Conservation (phyloP, 305 asterid species). For the Rubia balearica region DNA sequence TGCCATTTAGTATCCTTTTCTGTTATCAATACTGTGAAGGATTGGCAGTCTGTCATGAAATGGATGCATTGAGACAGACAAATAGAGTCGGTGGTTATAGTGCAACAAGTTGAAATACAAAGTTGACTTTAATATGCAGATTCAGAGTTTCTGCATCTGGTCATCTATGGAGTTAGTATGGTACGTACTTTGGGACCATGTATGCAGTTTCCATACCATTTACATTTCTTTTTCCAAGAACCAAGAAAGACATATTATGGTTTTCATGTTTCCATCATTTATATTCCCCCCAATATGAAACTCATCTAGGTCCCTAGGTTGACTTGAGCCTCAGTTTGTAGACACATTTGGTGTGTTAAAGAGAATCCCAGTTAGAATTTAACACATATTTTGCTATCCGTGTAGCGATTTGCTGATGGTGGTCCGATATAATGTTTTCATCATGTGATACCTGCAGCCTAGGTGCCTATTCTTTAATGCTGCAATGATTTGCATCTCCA, state of each 20-base stretch:
- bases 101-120: constrained; percentile 5
- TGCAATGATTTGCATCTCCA: constrained; percentile 4
- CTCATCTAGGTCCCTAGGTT: background rate
- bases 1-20: background rate
- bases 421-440: background rate
- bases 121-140: background rate
- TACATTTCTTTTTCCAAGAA: background rate
- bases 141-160: constrained; percentile 13
- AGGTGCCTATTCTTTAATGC: background rate
- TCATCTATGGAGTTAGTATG: constrained; percentile 6
- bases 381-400: background rate
- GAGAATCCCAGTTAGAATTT: constrained; percentile 4
- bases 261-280: background rate
- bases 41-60: background rate
- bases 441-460: constrained; percentile 1
- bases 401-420: background rate
- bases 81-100: background rate
- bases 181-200: constrained; percentile 9
- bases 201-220: background rate
- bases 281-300: background rate
- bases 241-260: background rate
- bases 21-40: too few species aligned
- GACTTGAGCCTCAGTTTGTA: background rate
- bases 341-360: background rate
- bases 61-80: background rate